phyloP scores from a whole-genome alignment of 2,329 filamentous ascomycete species.

The Ilyonectria sp. region DNA sequence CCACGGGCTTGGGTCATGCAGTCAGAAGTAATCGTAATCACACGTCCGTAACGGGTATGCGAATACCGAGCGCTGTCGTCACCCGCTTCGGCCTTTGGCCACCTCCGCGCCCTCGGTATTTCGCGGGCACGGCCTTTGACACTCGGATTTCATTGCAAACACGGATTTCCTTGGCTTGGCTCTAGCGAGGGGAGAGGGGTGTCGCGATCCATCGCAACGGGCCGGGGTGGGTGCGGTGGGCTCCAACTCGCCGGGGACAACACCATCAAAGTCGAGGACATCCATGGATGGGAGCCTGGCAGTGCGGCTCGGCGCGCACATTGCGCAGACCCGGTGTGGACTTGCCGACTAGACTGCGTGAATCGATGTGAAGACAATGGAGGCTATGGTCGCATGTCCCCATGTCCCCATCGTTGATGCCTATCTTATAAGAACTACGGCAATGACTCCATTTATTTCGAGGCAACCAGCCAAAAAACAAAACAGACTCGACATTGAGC shows the following conservation, averaged over 20 bases:
- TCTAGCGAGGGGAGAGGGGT: not conserved
- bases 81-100: not conserved
- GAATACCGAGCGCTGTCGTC: constrained; percentile 6
- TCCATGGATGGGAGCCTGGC: constrained; percentile 47
- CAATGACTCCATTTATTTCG: constrained; percentile 16
- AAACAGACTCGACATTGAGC: constrained; percentile 9
- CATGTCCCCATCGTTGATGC: constrained; percentile 19
- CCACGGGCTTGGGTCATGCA: constrained; percentile 30
- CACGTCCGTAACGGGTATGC: not conserved
- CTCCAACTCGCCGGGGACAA: constrained; percentile 2
- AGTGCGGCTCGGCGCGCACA: constrained; percentile 46
- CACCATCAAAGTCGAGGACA: constrained; percentile 23
- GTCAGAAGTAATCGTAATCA: constrained; percentile 6
- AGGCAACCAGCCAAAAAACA: constrained; percentile 15
- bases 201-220: not conserved
- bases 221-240: constrained; percentile 17
- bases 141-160: not conserved
- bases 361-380: constrained; percentile 9
- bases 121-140: not conserved
- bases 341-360: not conserved
- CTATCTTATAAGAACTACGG: constrained; percentile 27
- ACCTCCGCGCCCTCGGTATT: not conserved
- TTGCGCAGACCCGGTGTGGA: constrained; percentile 21
- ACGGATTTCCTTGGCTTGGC: not conserved
- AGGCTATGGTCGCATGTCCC: constrained; percentile 19